Evolutionary conservation across 257 asterid species (phyloP).

Genomic region (Penstemon davidsonii): DNA sequence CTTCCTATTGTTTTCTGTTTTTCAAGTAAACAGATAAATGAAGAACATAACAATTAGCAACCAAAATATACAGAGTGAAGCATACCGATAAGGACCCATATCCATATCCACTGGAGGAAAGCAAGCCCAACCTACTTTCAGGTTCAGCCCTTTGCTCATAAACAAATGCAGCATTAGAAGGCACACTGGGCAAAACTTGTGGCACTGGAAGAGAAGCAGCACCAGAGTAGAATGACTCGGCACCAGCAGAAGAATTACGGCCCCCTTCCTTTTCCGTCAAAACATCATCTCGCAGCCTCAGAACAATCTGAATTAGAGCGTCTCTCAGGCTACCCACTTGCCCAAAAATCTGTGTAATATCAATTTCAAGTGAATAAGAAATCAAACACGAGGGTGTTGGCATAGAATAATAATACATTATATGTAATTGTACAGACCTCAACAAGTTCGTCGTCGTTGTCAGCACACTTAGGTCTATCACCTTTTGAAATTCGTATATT

Average conservation of each 20-base stretch:
- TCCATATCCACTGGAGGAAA: conserved; percentile 72
- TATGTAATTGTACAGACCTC: conserved; percentile 52
- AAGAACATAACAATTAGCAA: conserved; percentile 2
- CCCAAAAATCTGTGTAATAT: conserved; percentile 62
- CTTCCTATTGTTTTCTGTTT: conserved; percentile 6
- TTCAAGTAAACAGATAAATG: conserved; percentile 4
- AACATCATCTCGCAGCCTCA: conserved; percentile 89
- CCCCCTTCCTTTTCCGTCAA: conserved; percentile 66
- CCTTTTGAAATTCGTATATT: conserved; percentile 86
- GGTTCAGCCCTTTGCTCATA: conserved; percentile 74
- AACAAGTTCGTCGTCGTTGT: conserved; percentile 74
- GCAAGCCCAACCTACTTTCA: conserved; percentile 60
- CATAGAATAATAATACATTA: conserved; percentile 10
- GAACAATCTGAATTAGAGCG: conserved; percentile 84
- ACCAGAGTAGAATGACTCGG: conserved; percentile 52
- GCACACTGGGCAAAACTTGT: conserved; percentile 49
- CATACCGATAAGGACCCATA: conserved; percentile 70
- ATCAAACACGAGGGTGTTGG: conserved; percentile 10
- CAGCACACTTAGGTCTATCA: conserved; percentile 73
- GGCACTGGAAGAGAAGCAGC: conserved; percentile 59
- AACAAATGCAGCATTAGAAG: conserved; percentile 55
- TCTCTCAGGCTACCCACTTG: conserved; percentile 73
- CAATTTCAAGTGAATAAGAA: conserved; percentile 29
- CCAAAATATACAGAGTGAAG: conserved; percentile 12
- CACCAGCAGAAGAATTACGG: conserved; percentile 58